These are phyloP conservation scores for Penicillium robsamsonii DNA, from an alignment of 495 filamentous ascomycete species.

Conservation along the genomic window DNA sequence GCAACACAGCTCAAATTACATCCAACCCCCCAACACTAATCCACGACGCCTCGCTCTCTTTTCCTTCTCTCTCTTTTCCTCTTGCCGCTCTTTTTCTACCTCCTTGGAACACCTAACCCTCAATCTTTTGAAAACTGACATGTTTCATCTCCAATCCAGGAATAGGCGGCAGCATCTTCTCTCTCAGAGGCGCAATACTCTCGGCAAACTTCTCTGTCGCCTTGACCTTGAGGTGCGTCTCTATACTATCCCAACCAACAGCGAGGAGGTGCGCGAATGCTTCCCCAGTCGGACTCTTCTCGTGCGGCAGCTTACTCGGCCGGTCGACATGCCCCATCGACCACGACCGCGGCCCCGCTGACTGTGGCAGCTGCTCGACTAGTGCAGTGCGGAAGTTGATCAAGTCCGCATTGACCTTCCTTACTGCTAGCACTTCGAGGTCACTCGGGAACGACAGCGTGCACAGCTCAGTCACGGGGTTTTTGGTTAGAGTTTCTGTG, in stretches of 20 bases:
- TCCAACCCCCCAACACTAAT: not conserved
- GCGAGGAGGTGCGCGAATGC: slow-evolving; percentile 39
- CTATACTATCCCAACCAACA: slow-evolving; percentile 55
- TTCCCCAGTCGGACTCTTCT: slow-evolving; percentile 34
- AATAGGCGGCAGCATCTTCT: slow-evolving; percentile 34
- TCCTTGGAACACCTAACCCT: not conserved
- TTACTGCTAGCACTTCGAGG: slow-evolving; percentile 23
- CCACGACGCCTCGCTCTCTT: not conserved
- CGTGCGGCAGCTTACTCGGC: slow-evolving; percentile 39
- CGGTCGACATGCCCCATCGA: slow-evolving; percentile 43
- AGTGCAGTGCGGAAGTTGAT: slow-evolving; percentile 37
- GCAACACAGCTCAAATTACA: slow-evolving; percentile 6
- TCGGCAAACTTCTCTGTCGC: slow-evolving; percentile 45
- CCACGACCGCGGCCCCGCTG: slow-evolving; percentile 39
- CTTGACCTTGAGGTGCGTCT: slow-evolving; percentile 49
- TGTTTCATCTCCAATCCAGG: slow-evolving; percentile 44
- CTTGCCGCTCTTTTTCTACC: not conserved
- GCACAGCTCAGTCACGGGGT: slow-evolving; percentile 43
- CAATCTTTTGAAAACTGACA: slow-evolving; percentile 40
- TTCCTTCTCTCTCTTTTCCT: not conserved
- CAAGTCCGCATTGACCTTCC: slow-evolving; percentile 26
- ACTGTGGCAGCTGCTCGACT: slow-evolving; percentile 31
- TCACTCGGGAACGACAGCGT: slow-evolving; percentile 32
- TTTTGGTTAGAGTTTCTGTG: slow-evolving; percentile 34
- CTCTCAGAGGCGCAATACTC: slow-evolving; percentile 38